Base-by-base conservation (phyloP, 805 yeast genomes). In the Wickerhamiella lipophila region DNA sequence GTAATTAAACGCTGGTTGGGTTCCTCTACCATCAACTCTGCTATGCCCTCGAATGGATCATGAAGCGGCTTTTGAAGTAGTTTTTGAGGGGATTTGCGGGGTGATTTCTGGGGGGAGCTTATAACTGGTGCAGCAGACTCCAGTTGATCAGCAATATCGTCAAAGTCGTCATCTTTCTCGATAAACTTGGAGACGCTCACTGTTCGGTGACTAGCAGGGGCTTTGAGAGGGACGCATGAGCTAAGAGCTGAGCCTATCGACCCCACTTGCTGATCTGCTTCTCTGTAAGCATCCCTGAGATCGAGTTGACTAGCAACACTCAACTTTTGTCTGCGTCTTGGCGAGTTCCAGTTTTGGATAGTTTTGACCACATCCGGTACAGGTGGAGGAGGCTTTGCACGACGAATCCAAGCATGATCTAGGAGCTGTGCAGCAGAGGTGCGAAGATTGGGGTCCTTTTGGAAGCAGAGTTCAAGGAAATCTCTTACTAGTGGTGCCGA, bases 381-480 rank as follows among this genome's bases (percentile, higher is more conserved):
- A 1, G 47, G 52, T 1, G 48, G 47, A 32, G 46, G 52, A 44
- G 50, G 27, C n/a, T 32, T 50, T 3, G 38, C 34, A 8, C 56
- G 57, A 9, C 52, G 49, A 40, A 83, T 56, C 94, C 94, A 84
- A 16, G 70, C 70, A 59, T 82, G 88, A 25, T 68, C 60, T 21
- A 76, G 61, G 22, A 86, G 66, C 32, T 72, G 64, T 27, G 65
- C 64, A 0, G 89, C 89, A 5, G 74, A 65, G 2, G 68, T 65
- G 50, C 95, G 67, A 22, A 74, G 61, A 21, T 66, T 67, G 1
- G 89, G 84, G 54, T 80, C 79, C 57, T 78, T 79, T 55, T 79
- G 81, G 55, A 84, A 81, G 59, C 95, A 85, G 52, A 75, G 76
- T 46, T 70, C 56, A 11, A 83, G 63, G 53, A 85, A 79, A 54